A percentile compares a stretch with the other conserved stretches of the same genome.
Conservation (phyloP, 1,139 yeast genomes). For the Hemisphaericaspora lyxosophila region DNA sequence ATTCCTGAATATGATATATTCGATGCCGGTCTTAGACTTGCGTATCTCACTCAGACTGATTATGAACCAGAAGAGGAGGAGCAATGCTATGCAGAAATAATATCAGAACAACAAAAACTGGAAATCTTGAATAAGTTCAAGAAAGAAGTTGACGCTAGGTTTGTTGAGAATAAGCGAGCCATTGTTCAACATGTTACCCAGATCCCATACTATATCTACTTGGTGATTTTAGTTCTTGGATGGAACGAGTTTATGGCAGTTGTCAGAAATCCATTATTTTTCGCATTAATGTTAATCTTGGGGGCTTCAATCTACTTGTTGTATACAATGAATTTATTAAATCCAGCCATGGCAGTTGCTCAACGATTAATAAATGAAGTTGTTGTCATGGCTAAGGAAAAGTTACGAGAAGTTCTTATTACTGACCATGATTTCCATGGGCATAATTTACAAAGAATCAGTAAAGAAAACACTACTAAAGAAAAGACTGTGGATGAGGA, state of each 20-base stretch:
- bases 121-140: slow-evolving; percentile 62
- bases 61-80: slow-evolving; percentile 39
- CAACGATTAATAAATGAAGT: slow-evolving; percentile 60
- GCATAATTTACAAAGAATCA: slow-evolving; percentile 24
- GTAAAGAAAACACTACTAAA: slow-evolving; percentile 7
- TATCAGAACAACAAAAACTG: slow-evolving; percentile 58
- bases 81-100: slow-evolving; percentile 52
- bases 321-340: slow-evolving; percentile 70
- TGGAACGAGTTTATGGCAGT: slow-evolving; percentile 96
- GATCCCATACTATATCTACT: slow-evolving; percentile 81
- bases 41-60: slow-evolving; percentile 29
- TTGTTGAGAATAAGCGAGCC: slow-evolving; percentile 81
- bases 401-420: slow-evolving; percentile 50
- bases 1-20: slow-evolving; percentile 55
- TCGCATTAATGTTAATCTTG: slow-evolving; percentile 55
- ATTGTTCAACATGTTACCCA: slow-evolving; percentile 68
- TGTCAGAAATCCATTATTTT: slow-evolving; percentile 76
- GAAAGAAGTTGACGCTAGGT: slow-evolving; percentile 76
- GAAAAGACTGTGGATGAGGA: slow-evolving; percentile 7
- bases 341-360: slow-evolving; percentile 66
- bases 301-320: slow-evolving; percentile 67
- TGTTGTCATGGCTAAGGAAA: slow-evolving; percentile 55
- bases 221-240: slow-evolving; percentile 72
- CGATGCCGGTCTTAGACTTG: slow-evolving; percentile 22
- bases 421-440: slow-evolving; percentile 34